phyloP scores from a whole-genome alignment of 169 alveolate species.

The Plasmodium coatneyi region DNA sequence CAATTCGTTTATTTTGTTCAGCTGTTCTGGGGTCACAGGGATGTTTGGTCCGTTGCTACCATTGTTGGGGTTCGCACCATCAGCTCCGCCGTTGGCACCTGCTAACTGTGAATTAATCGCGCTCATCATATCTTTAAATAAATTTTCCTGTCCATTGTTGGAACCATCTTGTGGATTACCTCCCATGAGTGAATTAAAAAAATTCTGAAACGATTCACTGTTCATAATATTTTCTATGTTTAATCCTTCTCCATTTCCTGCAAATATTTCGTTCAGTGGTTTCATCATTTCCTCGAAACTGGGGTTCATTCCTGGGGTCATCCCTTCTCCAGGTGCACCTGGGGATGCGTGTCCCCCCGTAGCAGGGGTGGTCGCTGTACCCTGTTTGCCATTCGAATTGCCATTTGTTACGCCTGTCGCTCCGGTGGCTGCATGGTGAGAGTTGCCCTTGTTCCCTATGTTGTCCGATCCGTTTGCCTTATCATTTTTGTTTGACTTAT shows the following conservation, averaged over 20 bases:
- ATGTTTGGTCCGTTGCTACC: not conserved
- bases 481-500: not conserved
- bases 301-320: not conserved
- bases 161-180: not conserved
- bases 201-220: not conserved
- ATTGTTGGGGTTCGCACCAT: not conserved
- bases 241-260: slow-evolving; percentile 1
- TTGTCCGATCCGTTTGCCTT: not conserved
- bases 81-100: not conserved
- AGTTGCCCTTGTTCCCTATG: not conserved
- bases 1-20: slow-evolving; percentile 7
- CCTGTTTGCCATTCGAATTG: not conserved
- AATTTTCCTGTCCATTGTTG: not conserved
- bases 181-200: slow-evolving; percentile 14
- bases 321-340: not conserved
- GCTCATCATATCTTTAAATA: slow-evolving; percentile 28
- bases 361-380: not conserved
- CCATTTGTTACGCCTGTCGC: not conserved
- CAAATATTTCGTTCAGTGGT: not conserved
- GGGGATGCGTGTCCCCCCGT: not conserved
- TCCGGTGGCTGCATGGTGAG: not conserved
- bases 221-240: slow-evolving; percentile 20
- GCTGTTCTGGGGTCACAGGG: not conserved
- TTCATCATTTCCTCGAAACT: not conserved
- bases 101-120: not conserved